Evolutionary conservation across 1,284 basidiomycete genomes (phyloP).

Genomic region (Trichosporon sp.): DNA sequence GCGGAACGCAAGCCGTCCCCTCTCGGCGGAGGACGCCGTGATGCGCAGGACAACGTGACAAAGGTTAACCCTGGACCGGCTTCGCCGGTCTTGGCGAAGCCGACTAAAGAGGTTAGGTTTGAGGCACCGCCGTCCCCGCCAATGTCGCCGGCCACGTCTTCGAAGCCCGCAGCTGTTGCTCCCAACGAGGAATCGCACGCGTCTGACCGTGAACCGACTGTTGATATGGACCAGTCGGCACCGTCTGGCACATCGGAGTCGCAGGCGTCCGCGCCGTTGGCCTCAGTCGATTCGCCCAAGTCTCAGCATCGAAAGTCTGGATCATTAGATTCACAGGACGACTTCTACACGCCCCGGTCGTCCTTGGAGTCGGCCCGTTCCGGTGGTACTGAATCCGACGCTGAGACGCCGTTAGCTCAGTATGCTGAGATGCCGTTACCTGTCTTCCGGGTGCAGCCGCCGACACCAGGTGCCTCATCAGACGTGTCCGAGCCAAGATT

Average conservation of each 20-base stretch:
- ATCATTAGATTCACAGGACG: neutral
- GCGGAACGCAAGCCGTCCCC: neutral
- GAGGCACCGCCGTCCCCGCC: neutral
- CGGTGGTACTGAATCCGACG: neutral
- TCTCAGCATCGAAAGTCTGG: neutral
- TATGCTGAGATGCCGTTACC: conserved; percentile 7
- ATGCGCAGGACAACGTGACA: neutral
- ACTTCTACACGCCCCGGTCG: conserved; percentile 14
- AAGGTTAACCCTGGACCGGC: neutral
- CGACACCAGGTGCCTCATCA: conserved; percentile 10
- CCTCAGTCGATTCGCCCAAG: neutral
- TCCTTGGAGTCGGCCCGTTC: conserved; percentile 8
- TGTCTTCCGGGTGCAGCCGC: conserved; percentile 16
- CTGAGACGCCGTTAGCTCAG: conserved; percentile 8
- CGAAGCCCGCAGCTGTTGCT: neutral
- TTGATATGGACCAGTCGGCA: neutral
- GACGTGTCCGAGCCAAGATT: neutral
- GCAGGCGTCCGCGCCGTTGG: neutral
- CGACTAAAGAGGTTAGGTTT: neutral
- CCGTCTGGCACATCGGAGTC: neutral
- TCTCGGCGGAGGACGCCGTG: neutral
- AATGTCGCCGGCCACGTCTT: neutral
- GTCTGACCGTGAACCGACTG: neutral
- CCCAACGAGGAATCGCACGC: neutral
- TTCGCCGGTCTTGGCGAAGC: neutral